Percentiles rank a stretch among this genome's conserved stretches.
These are phyloP conservation scores for Balamuthia mandrillaris DNA, from an alignment of 208 protist species.

Conservation along the genomic window DNA sequence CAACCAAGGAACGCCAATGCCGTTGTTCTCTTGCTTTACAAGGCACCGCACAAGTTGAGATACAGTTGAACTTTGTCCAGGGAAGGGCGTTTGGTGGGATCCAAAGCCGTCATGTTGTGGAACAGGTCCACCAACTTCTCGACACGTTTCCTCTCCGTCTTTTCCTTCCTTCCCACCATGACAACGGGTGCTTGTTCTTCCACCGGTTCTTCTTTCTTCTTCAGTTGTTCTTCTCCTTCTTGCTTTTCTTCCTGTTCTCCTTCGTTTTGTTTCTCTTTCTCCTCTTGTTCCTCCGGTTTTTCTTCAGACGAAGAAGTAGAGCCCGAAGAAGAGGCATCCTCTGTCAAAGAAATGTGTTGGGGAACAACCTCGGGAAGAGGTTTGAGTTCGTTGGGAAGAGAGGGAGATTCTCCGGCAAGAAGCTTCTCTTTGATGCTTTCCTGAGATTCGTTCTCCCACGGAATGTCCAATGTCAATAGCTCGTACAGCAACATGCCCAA, in stretches of 20 bases:
- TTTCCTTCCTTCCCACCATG: background rate
- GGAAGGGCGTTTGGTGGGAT: background rate
- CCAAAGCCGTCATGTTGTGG: background rate
- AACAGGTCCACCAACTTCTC: constrained; percentile 2
- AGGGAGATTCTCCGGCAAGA: background rate
- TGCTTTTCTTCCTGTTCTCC: background rate
- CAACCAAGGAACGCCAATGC: too few species aligned
- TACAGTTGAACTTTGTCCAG: constrained; percentile 16
- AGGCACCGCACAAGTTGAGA: background rate
- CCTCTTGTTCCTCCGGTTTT: background rate
- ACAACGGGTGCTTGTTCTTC: too few species aligned
- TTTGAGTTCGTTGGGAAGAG: too few species aligned
- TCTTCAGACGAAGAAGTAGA: background rate
- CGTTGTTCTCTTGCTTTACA: background rate
- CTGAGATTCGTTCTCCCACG: background rate
- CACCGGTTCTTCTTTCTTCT: too few species aligned
- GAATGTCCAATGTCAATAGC: background rate
- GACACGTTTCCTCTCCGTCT: background rate
- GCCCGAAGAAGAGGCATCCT: too few species aligned
- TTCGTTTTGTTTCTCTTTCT: background rate
- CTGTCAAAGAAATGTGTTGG: too few species aligned
- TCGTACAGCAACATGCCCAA: background rate
- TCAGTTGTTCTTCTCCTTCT: background rate
- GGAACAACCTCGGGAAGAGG: background rate
- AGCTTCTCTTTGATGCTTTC: background rate